Evolutionary conservation across 768 basidiomycete species (phyloP), one percentile per base, ranked within the genome.

Genomic region (Lentinula sp.): DNA sequence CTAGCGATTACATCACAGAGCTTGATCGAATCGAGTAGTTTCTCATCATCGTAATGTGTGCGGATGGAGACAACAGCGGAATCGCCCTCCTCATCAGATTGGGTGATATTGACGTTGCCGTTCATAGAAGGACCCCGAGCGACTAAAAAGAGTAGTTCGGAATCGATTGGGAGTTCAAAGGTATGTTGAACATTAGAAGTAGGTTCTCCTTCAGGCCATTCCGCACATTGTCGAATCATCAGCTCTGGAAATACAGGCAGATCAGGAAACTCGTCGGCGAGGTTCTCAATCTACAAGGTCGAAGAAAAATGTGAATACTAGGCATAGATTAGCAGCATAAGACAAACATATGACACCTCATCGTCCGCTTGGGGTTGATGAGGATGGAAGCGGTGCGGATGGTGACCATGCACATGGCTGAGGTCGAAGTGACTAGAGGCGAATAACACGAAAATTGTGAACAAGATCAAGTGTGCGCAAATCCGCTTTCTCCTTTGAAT

Each of bases 41-140:
- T 57, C 4, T 60, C 45, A 33, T 56, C 45, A 36, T 68, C 46
- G 51, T 74, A 78, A n/a, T 71, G 62, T 32, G 70, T 70, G 1
- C 63, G 64, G 13, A 79, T 64, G 42, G 68, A 66, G 20, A 79
- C 67, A n/a, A 63, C 65, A 2, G 73, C 72, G 2, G 56, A 64
- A 3, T 49, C 59, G 5, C 32, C n/a, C 6, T 65, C 62, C n/a
- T 68, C 61, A 2, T 65, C 61, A 9, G 76, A 74, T 46, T 73
- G 67, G 28, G 66, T 57, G 23, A 76, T 66, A 42, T 69, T 65
- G 37, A 73, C 66, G 12, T 46, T 18, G 28, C 76, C 75, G 0
- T 61, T 43, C 43, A 75, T 68, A 18, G 63, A 65, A 7, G 62
- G 60, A 0, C 76, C 76, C 5, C 69, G 68, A 36, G 73, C 63